Conservation (phyloP, 164 flowering plant species). For the Vitis labrusca region DNA sequence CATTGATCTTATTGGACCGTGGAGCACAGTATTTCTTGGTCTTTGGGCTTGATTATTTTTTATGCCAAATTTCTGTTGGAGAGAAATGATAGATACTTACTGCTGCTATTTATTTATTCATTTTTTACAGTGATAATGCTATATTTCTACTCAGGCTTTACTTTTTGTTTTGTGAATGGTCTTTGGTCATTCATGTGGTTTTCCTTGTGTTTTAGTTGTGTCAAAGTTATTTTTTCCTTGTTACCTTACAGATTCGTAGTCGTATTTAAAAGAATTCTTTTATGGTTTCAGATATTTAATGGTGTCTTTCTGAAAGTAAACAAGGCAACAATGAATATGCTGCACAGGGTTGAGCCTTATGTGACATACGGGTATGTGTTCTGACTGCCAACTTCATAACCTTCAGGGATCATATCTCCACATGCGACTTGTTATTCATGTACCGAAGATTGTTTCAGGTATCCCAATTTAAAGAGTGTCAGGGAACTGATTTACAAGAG, state of each 20-base stretch:
- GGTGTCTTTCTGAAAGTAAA: slow-evolving; percentile 69
- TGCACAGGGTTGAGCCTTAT: slow-evolving; percentile 66
- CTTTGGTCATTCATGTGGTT: no score
- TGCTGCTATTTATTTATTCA: no score
- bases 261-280: background rate
- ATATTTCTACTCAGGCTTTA: no score
- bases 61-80: no score
- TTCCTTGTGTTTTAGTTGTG: background rate
- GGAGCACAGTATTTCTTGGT: no score
- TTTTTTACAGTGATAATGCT: no score
- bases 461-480: slow-evolving; percentile 62
- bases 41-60: no score
- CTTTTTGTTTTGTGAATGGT: no score
- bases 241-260: background rate
- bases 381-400: no score
- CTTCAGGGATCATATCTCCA: background rate
- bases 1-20: no score
- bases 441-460: slow-evolving; percentile 21
- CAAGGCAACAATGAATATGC: slow-evolving; percentile 69
- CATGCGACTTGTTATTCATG: background rate
- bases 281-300: slow-evolving; percentile 52
- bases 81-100: no score
- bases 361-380: slow-evolving; percentile 53
- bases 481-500: slow-evolving; percentile 59
- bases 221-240: background rate